Percentiles rank a stretch among this genome's conserved stretches.
phyloP scores from a whole-genome alignment of 169 alveolate genomes.

The Plasmodium yoelii region DNA sequence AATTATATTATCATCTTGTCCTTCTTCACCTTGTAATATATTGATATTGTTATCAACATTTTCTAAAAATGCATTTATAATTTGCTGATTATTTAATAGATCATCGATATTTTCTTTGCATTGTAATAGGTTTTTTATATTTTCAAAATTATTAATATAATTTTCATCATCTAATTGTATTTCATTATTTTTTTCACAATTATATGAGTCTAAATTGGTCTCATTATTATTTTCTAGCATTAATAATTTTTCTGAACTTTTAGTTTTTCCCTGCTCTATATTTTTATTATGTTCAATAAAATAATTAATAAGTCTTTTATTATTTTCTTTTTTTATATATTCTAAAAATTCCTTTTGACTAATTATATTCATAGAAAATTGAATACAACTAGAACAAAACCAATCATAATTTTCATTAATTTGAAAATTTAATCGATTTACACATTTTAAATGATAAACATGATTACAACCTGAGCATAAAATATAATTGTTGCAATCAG shows the following conservation, averaged over 20 bases:
- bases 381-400: constrained; percentile 68
- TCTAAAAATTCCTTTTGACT: constrained; percentile 48
- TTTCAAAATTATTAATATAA: constrained; percentile 11
- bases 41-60: constrained; percentile 21
- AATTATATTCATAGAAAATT: constrained; percentile 46
- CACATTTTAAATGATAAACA: constrained; percentile 72
- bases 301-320: constrained; percentile 20
- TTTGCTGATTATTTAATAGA: constrained; percentile 25
- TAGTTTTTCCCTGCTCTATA: background rate
- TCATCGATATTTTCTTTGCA: constrained; percentile 56
- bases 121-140: constrained; percentile 16
- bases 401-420: constrained; percentile 75
- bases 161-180: background rate
- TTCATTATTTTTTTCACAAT: background rate
- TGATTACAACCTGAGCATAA: constrained; percentile 73
- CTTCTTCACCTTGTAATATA: background rate
- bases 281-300: constrained; percentile 13
- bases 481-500: constrained; percentile 22
- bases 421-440: constrained; percentile 41
- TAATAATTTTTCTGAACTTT: constrained; percentile 4
- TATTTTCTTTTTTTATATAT: constrained; percentile 53
- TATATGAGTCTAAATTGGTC: background rate
- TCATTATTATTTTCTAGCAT: background rate
- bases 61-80: constrained; percentile 23
- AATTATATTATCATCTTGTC: constrained; percentile 5